Base-by-base conservation (phyloP, 805 yeast genomes). In the Metschnikowia anglica region DNA sequence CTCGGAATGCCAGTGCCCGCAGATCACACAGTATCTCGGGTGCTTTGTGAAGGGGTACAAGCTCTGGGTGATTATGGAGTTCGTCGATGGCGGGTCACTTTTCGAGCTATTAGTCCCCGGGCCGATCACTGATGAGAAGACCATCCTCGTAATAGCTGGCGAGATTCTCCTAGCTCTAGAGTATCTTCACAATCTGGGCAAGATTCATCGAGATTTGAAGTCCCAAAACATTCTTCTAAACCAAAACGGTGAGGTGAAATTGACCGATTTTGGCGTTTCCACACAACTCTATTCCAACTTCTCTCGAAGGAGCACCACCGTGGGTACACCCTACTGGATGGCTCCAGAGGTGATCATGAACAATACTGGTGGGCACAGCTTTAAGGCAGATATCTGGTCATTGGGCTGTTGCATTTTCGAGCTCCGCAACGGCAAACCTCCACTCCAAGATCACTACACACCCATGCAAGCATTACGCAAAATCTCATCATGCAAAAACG, bases 11-110 rank as follows among this genome's bases (percentile, higher is more conserved):
- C 67, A 76, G 38, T 72, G 76, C 38, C 66, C 73, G 2, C 81
- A 80, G 54, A 79, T 85, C 34, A 85, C 91, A 2, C 70, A 68
- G 44, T 85, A 83, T 54, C 71, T 76, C 53, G 93, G 91, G 8
- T 82, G 88, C 47, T 83, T 84, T 59, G 81, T 83, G 24, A 74
- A 76, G 50, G 82, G 83, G 28, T 78, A 74, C 58, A 83, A 83
- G 59, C 70, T 85, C 11, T 84, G 90, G 89, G 85, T 85, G 40
- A 73, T 84, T 10, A 86, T 85, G 93, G 95, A 85, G 60, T 82
- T 65, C 58, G 73, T 85, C n/a, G 81, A 83, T 28, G 93, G 89
- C 0, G 95, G 95, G 2, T 80, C 88, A 4, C 72, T 86, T 37
- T 72, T 79, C 34, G 93, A 85, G 44, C 61, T 86, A 26, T 59